Conservation (phyloP, 2,329 filamentous ascomycete genomes). For the Verruconis gallopava region DNA sequence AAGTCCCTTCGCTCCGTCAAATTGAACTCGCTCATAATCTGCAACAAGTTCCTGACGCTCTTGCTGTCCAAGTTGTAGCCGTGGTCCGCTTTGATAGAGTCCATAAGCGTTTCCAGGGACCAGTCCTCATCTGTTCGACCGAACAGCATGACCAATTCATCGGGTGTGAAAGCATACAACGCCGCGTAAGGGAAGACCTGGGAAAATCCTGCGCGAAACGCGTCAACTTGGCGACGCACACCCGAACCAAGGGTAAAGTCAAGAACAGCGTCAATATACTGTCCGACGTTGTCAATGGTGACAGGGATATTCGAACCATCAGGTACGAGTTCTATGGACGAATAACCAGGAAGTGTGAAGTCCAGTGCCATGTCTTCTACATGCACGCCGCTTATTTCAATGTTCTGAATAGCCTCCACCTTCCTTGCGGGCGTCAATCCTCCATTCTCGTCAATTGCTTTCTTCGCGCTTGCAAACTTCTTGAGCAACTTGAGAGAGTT, state of each 20-base stretch:
- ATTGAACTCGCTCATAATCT: constrained; percentile 83
- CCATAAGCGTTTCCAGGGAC: constrained; percentile 96
- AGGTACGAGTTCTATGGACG: constrained; percentile 67
- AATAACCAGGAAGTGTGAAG: constrained; percentile 88
- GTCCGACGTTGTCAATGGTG: constrained; percentile 81
- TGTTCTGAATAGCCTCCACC: constrained; percentile 51
- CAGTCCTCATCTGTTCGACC: constrained; percentile 90
- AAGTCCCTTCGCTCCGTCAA: constrained; percentile 73
- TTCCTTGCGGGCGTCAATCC: constrained; percentile 57
- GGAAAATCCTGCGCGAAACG: constrained; percentile 83
- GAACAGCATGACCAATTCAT: constrained; percentile 89
- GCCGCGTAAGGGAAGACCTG: constrained; percentile 94
- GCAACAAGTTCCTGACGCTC: constrained; percentile 83
- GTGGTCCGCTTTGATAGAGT: constrained; percentile 97
- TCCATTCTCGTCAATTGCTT: constrained; percentile 61
- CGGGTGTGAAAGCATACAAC: constrained; percentile 83
- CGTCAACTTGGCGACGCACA: constrained; percentile 77
- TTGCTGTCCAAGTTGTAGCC: constrained; percentile 98
- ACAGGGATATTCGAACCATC: constrained; percentile 63
- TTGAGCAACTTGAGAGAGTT: constrained; percentile 78
- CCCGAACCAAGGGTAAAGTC: constrained; percentile 84
- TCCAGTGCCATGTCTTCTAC: constrained; percentile 86
- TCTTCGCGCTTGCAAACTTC: constrained; percentile 73
- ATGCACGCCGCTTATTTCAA: constrained; percentile 59
- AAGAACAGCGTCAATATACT: constrained; percentile 78